A percentile compares a stretch with the other conserved stretches of the same genome.
These are phyloP conservation scores for Pezicula carpinea DNA, from an alignment of 2,329 filamentous ascomycete genomes.

Conservation along the genomic window DNA sequence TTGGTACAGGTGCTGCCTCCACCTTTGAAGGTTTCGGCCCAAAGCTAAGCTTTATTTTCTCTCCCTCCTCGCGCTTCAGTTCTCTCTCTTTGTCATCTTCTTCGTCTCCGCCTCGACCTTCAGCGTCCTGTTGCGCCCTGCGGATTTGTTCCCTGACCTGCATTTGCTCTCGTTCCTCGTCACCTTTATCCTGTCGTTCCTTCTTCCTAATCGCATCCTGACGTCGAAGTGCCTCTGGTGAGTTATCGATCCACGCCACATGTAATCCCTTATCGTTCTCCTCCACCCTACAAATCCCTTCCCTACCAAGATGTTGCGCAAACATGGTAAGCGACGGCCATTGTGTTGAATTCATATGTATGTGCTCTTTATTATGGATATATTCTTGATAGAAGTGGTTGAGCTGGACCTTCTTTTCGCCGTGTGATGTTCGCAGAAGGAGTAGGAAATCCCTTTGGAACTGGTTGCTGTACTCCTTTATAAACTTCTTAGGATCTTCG, in stretches of 20 bases:
- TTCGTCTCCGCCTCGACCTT: conserved; percentile 37
- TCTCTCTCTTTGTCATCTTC: conserved; percentile 39
- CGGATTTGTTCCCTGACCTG: conserved; percentile 81
- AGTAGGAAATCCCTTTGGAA: conserved; percentile 78
- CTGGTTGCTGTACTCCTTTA: conserved; percentile 75
- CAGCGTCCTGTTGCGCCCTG: conserved; percentile 60
- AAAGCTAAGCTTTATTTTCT: conserved; percentile 71
- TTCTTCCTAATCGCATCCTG: conserved; percentile 78
- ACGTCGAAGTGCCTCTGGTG: conserved; percentile 74
- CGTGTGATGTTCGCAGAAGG: conserved; percentile 76
- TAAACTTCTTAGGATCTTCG: conserved; percentile 78
- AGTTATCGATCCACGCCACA: conserved; percentile 88
- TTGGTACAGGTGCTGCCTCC: conserved; percentile 5
- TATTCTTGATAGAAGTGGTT: conserved; percentile 97
- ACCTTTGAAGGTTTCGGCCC: conserved; percentile 34
- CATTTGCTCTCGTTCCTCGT: conserved; percentile 83
- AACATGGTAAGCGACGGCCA: conserved; percentile 89
- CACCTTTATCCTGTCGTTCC: conserved; percentile 82
- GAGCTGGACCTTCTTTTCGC: conserved; percentile 82
- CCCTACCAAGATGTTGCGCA: conserved; percentile 77
- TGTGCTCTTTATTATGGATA: conserved; percentile 79
- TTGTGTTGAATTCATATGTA: conserved; percentile 91
- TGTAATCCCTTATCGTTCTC: conserved; percentile 84
- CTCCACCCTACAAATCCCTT: conserved; percentile 86
- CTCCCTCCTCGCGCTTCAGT: conserved; percentile 62